Evolutionary conservation across 305 asterid genomes (phyloP).

Genomic region (Withania somnifera): DNA sequence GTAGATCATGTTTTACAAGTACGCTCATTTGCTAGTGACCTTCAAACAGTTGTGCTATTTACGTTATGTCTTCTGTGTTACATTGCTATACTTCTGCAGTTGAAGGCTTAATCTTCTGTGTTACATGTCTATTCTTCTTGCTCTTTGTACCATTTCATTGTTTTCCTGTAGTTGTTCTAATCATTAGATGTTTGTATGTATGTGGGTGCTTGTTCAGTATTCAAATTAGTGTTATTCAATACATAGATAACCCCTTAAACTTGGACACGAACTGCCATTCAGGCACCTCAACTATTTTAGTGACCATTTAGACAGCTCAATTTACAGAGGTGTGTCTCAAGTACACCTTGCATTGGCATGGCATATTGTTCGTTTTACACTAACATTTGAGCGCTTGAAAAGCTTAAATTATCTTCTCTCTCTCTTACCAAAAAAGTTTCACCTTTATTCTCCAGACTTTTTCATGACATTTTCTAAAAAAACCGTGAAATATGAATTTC

Average conservation of each 20-base stretch:
- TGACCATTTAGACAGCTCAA: background rate
- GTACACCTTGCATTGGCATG: background rate
- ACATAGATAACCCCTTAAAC: background rate
- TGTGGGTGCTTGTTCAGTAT: background rate
- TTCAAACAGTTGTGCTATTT: background rate
- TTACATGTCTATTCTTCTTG: background rate
- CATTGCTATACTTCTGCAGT: background rate
- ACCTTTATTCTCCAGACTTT: too few relatives aligned
- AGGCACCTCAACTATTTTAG: background rate
- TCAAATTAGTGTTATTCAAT: background rate
- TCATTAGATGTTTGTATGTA: background rate
- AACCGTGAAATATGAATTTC: background rate
- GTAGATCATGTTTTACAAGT: constrained; percentile 91
- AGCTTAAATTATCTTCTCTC: too few relatives aligned
- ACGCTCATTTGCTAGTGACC: constrained; percentile 11
- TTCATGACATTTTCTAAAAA: too few relatives aligned
- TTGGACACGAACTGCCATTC: background rate
- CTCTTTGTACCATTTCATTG: background rate
- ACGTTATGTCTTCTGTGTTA: background rate
- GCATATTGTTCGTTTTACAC: background rate
- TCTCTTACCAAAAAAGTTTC: too few relatives aligned
- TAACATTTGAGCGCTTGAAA: background rate
- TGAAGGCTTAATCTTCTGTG: background rate
- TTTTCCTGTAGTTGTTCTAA: background rate
- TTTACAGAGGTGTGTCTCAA: background rate